Evolutionary conservation across 2,329 filamentous ascomycete genomes (phyloP), one percentile per base, ranked within the genome.

Genomic region (Colletotrichum zoysiae): DNA sequence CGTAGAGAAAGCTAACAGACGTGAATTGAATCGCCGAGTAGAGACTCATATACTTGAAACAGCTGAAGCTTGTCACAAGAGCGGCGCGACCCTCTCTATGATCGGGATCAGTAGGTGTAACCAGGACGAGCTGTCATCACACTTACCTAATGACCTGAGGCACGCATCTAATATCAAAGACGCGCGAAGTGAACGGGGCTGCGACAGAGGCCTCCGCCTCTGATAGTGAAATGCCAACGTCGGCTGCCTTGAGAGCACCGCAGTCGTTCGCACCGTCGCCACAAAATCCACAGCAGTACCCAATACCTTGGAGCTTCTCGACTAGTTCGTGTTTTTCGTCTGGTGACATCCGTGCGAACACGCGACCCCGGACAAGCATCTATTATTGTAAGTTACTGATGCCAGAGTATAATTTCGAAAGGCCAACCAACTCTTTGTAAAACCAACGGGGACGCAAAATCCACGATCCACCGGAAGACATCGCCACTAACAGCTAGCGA

Each of bases 1-100:
- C 93, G 81, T 99, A 99, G 20, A 99, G 87, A 79, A 99, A 98
- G 86, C 93, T 97, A 78, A 99, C 97, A 0, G 94, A 94, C 9
- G 94, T 97, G 84, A 99, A 99, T 81, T 99, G 96, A 75, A 99
- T 99, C n/a, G 96, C 95, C 2, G 95, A 98, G 85, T 99, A 99
- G 75, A 99, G 84, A 77, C 93, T 97, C 97, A 99, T 99, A 83
- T 97, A 99, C 85, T 98, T 99, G 88, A 99, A 99, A 84, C 96
- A 99, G 84, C 94, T 97, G 84, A 99, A 99, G 82, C 95, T 97
- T 16, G 96, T 99, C n/a, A 98, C 95, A 44, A 99, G 87, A 44
- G 97, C 94, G 26, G 95, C 95, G 74, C 97, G 91, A 26, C 96
- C 96, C 85, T 99, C 96, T 75, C 95, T 91, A 55, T 2, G 38